Conservation (phyloP, 768 basidiomycete genomes). For the Rhodotorula sphaerocarpa region DNA sequence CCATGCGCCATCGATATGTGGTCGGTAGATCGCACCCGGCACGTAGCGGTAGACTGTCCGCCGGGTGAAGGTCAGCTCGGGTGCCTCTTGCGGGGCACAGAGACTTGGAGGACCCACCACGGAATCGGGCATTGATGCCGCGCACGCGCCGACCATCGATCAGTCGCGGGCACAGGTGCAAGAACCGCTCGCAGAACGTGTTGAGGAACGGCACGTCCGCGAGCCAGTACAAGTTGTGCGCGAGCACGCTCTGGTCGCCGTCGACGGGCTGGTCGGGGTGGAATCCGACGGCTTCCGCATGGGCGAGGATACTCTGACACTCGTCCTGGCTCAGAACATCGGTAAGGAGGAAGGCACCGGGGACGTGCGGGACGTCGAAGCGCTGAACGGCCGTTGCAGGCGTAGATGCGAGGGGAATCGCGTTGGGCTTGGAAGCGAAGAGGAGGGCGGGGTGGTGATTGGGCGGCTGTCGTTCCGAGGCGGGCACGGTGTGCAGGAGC, state of each 20-base stretch:
- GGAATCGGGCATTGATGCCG: conserved; percentile 51
- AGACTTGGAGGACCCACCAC: conserved; percentile 30
- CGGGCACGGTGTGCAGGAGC: conserved; percentile 45
- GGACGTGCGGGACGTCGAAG: conserved; percentile 48
- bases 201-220: conserved; percentile 49
- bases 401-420: conserved; percentile 8
- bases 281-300: conserved; percentile 50
- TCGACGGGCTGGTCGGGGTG: conserved; percentile 51
- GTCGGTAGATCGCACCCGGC: conserved; percentile 51
- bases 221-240: conserved; percentile 53
- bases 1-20: conserved; percentile 54
- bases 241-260: conserved; percentile 18
- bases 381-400: conserved; percentile 43
- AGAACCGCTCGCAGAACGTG: conserved; percentile 47
- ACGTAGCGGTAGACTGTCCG: conserved; percentile 50
- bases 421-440: conserved; percentile 44
- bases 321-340: conserved; percentile 50
- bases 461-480: conserved; percentile 51
- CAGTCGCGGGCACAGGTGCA: conserved; percentile 47
- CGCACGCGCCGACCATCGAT: conserved; percentile 48
- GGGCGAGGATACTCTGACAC: conserved; percentile 48
- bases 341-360: conserved; percentile 50
- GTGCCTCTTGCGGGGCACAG: neutral
- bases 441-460: conserved; percentile 53
- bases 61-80: neutral